phyloP scores from a whole-genome alignment of 345 rosid genomes.

The Camelina sativa region DNA sequence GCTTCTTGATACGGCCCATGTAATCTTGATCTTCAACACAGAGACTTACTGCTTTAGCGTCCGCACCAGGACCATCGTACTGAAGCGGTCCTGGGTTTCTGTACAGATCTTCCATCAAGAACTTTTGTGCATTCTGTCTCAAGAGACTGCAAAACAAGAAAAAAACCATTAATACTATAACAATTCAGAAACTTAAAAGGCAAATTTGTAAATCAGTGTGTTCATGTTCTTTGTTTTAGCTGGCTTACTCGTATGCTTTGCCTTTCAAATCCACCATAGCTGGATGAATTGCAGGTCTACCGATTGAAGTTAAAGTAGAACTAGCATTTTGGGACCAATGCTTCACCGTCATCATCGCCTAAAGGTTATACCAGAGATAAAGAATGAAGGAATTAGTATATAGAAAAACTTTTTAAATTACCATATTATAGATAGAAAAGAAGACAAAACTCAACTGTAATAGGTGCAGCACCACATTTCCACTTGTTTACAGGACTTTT shows the following conservation, averaged over 20 bases:
- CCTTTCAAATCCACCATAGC: conserved; percentile 93
- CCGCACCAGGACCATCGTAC: conserved; percentile 96
- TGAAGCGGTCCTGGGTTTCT: conserved; percentile 99
- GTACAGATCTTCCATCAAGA: conserved; percentile 87
- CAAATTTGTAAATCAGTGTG: background rate
- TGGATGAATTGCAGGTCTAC: conserved; percentile 97
- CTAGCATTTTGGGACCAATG: conserved; percentile 87
- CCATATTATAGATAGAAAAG: background rate
- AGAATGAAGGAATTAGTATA: conserved; percentile 7
- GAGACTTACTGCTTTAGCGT: conserved; percentile 77
- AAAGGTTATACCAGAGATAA: conserved; percentile 6
- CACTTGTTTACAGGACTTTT: conserved; percentile 93
- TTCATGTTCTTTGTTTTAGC: background rate
- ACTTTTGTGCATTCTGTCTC: conserved; percentile 71
- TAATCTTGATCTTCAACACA: conserved; percentile 99
- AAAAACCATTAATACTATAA: background rate
- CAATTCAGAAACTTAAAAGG: background rate
- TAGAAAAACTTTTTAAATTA: background rate
- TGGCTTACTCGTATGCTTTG: conserved; percentile 89
- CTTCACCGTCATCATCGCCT: conserved; percentile 97
- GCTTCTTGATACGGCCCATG: conserved; percentile 97
- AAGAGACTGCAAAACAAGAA: conserved; percentile 61
- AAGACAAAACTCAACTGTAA: conserved; percentile 62
- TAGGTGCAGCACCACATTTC: conserved; percentile 97
- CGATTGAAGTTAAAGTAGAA: conserved; percentile 67